Evolutionary conservation across 1,284 basidiomycete genomes (phyloP), one percentile per base, ranked within the genome.

Genomic region (Gomphus bonarii): DNA sequence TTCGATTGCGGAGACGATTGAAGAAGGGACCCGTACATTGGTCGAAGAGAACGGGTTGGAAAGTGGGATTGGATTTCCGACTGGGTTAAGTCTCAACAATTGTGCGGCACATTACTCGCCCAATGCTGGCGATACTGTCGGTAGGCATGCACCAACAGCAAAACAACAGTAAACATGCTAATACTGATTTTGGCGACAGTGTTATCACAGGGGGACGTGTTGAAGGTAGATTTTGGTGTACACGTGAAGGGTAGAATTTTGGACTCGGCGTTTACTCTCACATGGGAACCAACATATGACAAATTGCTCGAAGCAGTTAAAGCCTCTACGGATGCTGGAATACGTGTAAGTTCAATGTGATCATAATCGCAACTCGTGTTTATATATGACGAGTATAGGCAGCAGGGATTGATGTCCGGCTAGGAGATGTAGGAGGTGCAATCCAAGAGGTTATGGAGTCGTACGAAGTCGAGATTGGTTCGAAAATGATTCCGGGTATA

Each of bases 391-490:
- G 31, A 22, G 10, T 54, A 42, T 62, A 94, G 92, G 93, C 94
- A 79, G 90, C 95, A 7, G 97, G 97, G 3, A 98, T 99, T 65
- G 97, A 99, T 66, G 91, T 91, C 1, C 82, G 95, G 48, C 77
- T 99, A 50, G 94, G 93, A 60, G 95, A 99, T 67, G 80, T 99
- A 40, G 97, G 87, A 7, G 94, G 84, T 0, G 80, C 82, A 42
- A 95, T 99, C 60, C 95, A 99, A 69, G 97, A 99, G 71, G 95
- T 94, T 3, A 99, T 99, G 97, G 95, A 98, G 69, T 93, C 90
- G 4, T 97, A 98, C 68, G 97, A 99, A 69, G 94, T 99, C 18
- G 92, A 95, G 66, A 82, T 94, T 20, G 78, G 84, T 31, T 89
- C 92, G 40, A 93, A 95, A 69, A 79, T 85, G 20, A 79, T 86